Conservation (phyloP, 2,329 filamentous ascomycete genomes). For the Botrytis fabae region DNA sequence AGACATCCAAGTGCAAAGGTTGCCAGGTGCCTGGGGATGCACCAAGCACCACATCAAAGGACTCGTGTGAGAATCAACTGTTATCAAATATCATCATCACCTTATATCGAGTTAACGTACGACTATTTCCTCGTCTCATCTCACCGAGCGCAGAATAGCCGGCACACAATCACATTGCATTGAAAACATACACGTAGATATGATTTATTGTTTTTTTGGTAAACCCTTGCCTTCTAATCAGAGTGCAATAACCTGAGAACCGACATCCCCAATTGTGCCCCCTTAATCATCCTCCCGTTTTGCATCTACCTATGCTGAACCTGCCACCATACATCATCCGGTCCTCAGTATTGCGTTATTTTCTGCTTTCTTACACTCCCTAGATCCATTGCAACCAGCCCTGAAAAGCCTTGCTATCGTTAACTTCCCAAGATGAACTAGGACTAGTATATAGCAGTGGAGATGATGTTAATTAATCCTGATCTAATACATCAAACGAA, state of each 20-base stretch:
- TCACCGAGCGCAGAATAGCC: neutral
- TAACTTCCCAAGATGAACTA: constrained; percentile 20
- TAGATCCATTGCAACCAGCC: constrained; percentile 9
- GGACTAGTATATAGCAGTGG: constrained; percentile 24
- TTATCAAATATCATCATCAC: neutral
- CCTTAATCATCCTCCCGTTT: neutral
- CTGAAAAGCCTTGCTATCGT: constrained; percentile 12
- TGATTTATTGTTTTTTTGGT: constrained; percentile 5
- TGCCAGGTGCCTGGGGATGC: neutral
- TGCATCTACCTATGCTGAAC: constrained; percentile 9
- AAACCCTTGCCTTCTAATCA: neutral
- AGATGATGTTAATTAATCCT: constrained; percentile 37
- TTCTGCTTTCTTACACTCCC: neutral
- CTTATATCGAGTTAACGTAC: neutral
- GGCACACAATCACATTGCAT: neutral
- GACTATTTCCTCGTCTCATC: neutral
- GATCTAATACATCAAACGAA: constrained; percentile 38
- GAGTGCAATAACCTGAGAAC: constrained; percentile 1
- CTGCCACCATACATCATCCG: constrained; percentile 4
- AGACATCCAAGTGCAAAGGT: neutral
- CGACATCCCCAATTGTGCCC: neutral
- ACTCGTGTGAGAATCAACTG: neutral
- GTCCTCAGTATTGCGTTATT: neutral
- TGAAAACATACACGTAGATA: neutral
- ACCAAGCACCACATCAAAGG: neutral